Base-by-base conservation (phyloP, 1,284 basidiomycete species). In the Pyrrhoderma lamaoense region DNA sequence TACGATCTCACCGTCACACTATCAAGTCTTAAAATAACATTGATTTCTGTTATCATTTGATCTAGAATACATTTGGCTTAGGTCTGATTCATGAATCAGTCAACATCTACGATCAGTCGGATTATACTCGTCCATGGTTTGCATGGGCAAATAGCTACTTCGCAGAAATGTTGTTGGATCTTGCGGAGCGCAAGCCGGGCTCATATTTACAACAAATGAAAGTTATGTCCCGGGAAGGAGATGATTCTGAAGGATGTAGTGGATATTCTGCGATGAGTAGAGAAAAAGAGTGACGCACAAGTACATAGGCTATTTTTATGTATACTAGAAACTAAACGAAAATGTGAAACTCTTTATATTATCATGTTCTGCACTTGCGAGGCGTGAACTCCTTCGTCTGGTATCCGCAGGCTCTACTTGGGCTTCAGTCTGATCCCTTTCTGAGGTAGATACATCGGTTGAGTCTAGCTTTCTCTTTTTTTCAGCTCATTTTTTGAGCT, bases 141-240 rank as follows among this genome's bases (percentile, higher is more conserved):
- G 86, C 85, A 13, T 89, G 85, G 85, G 85, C 80, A 11, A 87
- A 87, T 62, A 84, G 82, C 62, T 88, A 84, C 63, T 87, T 85
- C 59, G 77, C 84, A 36, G 83, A 86, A 68, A 87, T 89, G 85
- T 66, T 89, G 25, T 65, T 89, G 49, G 85, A 89, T 60, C 69
- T 89, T 36, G 85, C 86, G 35, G 68, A 77, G 58, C 72, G 86
- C 49, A 88, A 87, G 63, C 86, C 85, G 1, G 68, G 73, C 69
- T 89, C 42, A 78, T 89, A 47, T 74, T 89, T 61, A 75, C 73
- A 42, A 63, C 64, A 23, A 66, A 68, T 56, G 68, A 71, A 60
- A 52, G 51, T 27, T 52, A 52, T 18, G 51, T 42, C 7, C 21
- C 38, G 4, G 45, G 51, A 9, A 49, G 36, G 16, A 19, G 16